A percentile compares a stretch with the other conserved stretches of the same genome.
Evolutionary conservation across 345 rosid species (phyloP).

Genomic region (Aurinia saxatilis): DNA sequence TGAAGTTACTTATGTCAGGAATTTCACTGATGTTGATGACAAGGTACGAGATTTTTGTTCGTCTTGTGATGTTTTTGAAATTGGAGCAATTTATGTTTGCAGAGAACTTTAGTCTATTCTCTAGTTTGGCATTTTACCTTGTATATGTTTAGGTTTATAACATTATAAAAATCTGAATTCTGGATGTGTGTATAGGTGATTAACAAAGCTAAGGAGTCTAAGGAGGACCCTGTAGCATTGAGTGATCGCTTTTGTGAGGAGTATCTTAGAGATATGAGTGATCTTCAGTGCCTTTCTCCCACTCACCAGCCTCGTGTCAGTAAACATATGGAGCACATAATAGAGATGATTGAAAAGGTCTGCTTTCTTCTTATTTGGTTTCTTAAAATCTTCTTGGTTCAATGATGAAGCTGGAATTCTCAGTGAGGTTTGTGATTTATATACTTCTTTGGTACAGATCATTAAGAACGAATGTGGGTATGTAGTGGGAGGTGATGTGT

Average conservation of each 20-base stretch:
- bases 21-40: slow-evolving; percentile 92
- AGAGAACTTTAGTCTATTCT: not conserved
- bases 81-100: not conserved
- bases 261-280: slow-evolving; percentile 62
- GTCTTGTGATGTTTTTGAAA: not conserved
- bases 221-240: slow-evolving; percentile 49
- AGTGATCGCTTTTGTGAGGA: slow-evolving; percentile 68
- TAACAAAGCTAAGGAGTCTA: slow-evolving; percentile 57
- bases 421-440: not conserved
- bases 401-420: not conserved
- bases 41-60: slow-evolving; percentile 41
- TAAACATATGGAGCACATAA: slow-evolving; percentile 68
- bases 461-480: slow-evolving; percentile 69
- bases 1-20: slow-evolving; percentile 70
- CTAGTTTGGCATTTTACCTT: too few species aligned
- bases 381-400: not conserved
- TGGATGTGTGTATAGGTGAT: slow-evolving; percentile 36
- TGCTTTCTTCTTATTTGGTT: not conserved
- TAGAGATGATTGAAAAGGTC: slow-evolving; percentile 64
- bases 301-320: slow-evolving; percentile 78
- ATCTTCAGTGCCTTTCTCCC: slow-evolving; percentile 75
- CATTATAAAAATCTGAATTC: not conserved
- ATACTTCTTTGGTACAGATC: slow-evolving; percentile 43
- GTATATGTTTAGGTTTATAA: not conserved
- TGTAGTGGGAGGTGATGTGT: slow-evolving; percentile 71